A percentile compares a stretch with the other conserved stretches of the same genome.
phyloP scores from a whole-genome alignment of 768 basidiomycete genomes.

The Auricularia sp. region DNA sequence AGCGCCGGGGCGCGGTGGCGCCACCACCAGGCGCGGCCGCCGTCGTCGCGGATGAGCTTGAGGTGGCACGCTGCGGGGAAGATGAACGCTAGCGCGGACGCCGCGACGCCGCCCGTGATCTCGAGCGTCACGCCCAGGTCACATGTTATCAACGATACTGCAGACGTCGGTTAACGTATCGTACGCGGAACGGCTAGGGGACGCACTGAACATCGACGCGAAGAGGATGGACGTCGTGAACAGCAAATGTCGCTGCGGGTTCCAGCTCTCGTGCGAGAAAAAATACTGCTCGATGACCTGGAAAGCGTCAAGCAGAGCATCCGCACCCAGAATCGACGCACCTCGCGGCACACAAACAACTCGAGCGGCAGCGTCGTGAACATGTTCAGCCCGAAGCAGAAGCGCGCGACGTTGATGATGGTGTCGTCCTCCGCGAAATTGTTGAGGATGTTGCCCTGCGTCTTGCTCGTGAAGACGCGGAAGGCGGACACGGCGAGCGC shows the following conservation, averaged over 20 bases:
- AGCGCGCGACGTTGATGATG: slow-evolving; percentile 90
- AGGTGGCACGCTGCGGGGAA: slow-evolving; percentile 83
- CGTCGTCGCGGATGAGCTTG: slow-evolving; percentile 47
- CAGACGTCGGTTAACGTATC: neutral
- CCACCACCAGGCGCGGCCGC: slow-evolving; percentile 40
- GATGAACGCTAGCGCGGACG: slow-evolving; percentile 86
- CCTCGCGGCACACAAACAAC: slow-evolving; percentile 94
- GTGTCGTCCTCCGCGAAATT: slow-evolving; percentile 83
- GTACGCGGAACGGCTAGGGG: neutral
- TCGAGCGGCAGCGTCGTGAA: slow-evolving; percentile 95
- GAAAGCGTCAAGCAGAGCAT: neutral
- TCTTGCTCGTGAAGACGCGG: slow-evolving; percentile 82
- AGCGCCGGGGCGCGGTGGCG: slow-evolving; percentile 68
- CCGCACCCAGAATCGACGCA: slow-evolving; percentile 15
- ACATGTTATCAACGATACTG: slow-evolving; percentile 86
- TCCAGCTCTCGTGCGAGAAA: slow-evolving; percentile 82
- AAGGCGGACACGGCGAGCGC: slow-evolving; percentile 81
- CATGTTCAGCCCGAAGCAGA: slow-evolving; percentile 94
- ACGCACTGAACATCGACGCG: slow-evolving; percentile 70
- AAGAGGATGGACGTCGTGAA: slow-evolving; percentile 81
- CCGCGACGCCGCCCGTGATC: slow-evolving; percentile 93
- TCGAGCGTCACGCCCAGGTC: slow-evolving; percentile 98
- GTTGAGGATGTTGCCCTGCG: slow-evolving; percentile 92
- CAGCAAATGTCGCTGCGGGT: slow-evolving; percentile 72
- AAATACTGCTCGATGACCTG: slow-evolving; percentile 94